Evolutionary conservation across 2,329 filamentous ascomycete genomes (phyloP), one percentile per base, ranked within the genome.

Genomic region (Pezicula rhizophila): DNA sequence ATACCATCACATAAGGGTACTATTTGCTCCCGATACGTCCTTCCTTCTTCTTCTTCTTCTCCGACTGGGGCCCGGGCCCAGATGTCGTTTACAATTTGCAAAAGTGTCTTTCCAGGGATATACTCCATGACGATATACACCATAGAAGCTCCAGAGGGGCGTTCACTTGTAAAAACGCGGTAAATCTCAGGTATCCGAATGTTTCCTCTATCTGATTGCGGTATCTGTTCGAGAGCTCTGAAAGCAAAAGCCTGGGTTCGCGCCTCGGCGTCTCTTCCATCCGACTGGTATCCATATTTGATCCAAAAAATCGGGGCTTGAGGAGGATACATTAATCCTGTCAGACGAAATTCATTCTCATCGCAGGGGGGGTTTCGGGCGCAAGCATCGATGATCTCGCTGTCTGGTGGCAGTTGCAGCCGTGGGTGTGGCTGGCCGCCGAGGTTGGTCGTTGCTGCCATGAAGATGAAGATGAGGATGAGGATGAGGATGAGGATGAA

Each of bases 101-200:
- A 4, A 18, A 44, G 17, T 3, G 42, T 25, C 33, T 44, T 14
- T 4, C 42, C 42, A 2, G 20, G 26, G 18, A 44, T 6, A 31
- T 51, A 25, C 35, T 53, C 51, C 45, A 51, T 53, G 25, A 51
- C 40, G 8, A 53, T 51, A 20, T 51, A 51, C 5, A 17, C 26
- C 8, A 34, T 23, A 12, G 15, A 28, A 12, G 34, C 11, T 5
- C 31, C n/a, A 14, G 20, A 8, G 23, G 2, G 3, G 23, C 6
- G 23, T 23, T 23, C 3, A 1, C 6, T 4, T 23, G 23, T 23
- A 15, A 48, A 51, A 31, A 49, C 12, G 33, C 7, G 33, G 33
- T 35, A 35, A 8, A 35, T 35, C 15, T 35, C 15, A 15, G 33
- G 33, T 4, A 35, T 35, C 33, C 8, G 33, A 7, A 35, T 35